phyloP scores from a whole-genome alignment of 2,329 filamentous ascomycete species.

The Nemania serpens region DNA sequence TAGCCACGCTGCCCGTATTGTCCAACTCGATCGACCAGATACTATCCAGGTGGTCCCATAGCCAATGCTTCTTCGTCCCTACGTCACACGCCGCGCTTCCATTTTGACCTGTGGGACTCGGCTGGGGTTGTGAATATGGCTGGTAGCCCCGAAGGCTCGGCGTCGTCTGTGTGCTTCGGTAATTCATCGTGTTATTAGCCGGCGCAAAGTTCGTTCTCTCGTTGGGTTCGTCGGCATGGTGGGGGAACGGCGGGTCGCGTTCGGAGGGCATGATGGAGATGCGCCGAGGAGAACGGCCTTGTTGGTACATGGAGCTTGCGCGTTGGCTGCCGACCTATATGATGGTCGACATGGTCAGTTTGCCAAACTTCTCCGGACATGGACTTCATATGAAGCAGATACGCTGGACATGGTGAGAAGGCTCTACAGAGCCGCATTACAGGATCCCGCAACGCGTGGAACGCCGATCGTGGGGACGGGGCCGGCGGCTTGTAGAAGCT shows the following conservation, averaged over 20 bases:
- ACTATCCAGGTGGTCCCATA: slow-evolving; percentile 52
- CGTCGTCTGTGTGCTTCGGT: slow-evolving; percentile 45
- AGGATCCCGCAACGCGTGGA: neutral
- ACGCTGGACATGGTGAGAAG: neutral
- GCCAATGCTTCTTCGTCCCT: slow-evolving; percentile 52
- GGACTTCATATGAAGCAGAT: neutral
- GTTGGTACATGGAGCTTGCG: slow-evolving; percentile 47
- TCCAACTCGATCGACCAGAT: slow-evolving; percentile 74
- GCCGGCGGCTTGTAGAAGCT: slow-evolving; percentile 9
- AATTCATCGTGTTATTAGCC: slow-evolving; percentile 45
- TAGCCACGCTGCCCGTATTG: slow-evolving; percentile 82
- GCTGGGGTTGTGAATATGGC: slow-evolving; percentile 22
- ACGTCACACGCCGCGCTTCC: slow-evolving; percentile 21
- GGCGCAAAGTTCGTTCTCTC: slow-evolving; percentile 50
- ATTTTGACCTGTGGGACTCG: slow-evolving; percentile 33
- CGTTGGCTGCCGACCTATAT: slow-evolving; percentile 49
- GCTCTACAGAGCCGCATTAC: neutral
- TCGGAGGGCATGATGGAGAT: slow-evolving; percentile 21
- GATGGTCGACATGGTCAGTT: slow-evolving; percentile 1
- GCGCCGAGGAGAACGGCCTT: slow-evolving; percentile 17
- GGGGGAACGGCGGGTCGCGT: neutral
- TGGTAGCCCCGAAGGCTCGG: slow-evolving; percentile 32
- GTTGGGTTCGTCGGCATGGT: slow-evolving; percentile 38
- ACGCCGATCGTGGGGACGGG: slow-evolving; percentile 7
- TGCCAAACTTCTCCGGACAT: neutral